Percentiles rank a stretch among this genome's conserved stretches.
phyloP scores from a whole-genome alignment of 176 grass and related monocot genomes.

The Elymus sibiricus region DNA sequence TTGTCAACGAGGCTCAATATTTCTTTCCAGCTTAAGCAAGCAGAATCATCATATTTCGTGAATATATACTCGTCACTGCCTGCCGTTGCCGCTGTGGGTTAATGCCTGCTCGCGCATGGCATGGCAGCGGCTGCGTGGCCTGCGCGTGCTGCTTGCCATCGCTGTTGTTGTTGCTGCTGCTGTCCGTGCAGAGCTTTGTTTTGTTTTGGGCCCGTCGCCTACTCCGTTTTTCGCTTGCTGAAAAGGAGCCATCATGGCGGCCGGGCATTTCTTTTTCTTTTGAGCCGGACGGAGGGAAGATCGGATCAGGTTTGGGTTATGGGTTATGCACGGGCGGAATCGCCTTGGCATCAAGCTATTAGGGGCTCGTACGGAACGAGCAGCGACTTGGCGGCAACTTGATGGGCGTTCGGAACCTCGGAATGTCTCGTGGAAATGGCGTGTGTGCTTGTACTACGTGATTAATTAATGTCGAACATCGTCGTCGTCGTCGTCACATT shows the following conservation, averaged over 20 bases:
- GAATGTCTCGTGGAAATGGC: not conserved
- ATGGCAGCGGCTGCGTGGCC: not conserved
- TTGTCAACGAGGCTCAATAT: no score
- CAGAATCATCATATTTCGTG: no score
- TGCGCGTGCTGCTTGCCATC: not conserved
- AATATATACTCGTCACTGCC: no score
- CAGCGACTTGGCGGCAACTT: not conserved
- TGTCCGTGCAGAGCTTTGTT: no score
- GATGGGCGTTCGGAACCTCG: not conserved
- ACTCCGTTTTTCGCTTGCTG: not conserved
- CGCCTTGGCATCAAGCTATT: not conserved
- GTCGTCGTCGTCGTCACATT: not conserved
- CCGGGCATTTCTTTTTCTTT: no score
- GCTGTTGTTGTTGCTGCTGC: not conserved
- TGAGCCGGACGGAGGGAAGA: no score
- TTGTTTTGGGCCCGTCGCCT: not conserved
- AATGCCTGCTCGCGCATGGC: not conserved
- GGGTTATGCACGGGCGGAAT: no score
- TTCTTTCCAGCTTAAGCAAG: no score
- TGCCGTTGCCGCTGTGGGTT: not conserved
- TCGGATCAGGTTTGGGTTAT: no score
- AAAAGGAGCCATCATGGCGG: slow-evolving; percentile 44
- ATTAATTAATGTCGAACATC: not conserved
- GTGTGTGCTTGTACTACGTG: not conserved
- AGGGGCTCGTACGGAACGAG: not conserved